phyloP scores from a whole-genome alignment of 1,284 basidiomycete species.

The Rhodofomes roseus region DNA sequence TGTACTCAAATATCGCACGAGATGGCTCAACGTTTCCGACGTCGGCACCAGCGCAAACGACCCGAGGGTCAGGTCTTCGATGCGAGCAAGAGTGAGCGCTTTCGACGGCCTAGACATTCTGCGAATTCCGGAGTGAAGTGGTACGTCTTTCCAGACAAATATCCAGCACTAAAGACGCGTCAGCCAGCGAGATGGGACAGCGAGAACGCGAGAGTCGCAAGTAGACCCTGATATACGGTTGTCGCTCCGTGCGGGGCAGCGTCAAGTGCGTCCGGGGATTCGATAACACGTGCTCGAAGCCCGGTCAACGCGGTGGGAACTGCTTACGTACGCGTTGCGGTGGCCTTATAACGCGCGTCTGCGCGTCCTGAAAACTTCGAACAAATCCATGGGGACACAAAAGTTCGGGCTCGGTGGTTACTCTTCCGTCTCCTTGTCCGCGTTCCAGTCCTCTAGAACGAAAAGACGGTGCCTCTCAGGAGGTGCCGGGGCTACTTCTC shows the following conservation, averaged over 20 bases:
- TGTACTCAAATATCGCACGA: slow-evolving; percentile 69
- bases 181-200: not conserved
- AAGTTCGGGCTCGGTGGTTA: slow-evolving; percentile 81
- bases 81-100: slow-evolving; percentile 34
- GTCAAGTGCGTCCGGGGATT: not conserved
- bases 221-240: not conserved
- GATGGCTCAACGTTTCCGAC: slow-evolving; percentile 63
- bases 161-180: not conserved
- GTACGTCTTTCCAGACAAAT: not conserved
- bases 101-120: slow-evolving; percentile 38
- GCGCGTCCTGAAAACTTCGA: slow-evolving; percentile 29
- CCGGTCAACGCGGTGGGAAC: slow-evolving; percentile 14
- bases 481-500: slow-evolving; percentile 31
- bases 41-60: slow-evolving; percentile 53
- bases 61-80: slow-evolving; percentile 63
- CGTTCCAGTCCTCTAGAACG: slow-evolving; percentile 84
- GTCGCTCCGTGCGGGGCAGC: slow-evolving; percentile 8
- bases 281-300: not conserved
- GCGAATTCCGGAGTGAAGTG: not conserved
- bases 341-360: slow-evolving; percentile 10
- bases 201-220: not conserved
- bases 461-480: slow-evolving; percentile 35
- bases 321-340: slow-evolving; percentile 15
- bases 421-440: slow-evolving; percentile 80
- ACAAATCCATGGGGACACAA: slow-evolving; percentile 75